phyloP scores from a whole-genome alignment of 2,329 filamentous ascomycete genomes.

The Malbranchea cinnamomea region DNA sequence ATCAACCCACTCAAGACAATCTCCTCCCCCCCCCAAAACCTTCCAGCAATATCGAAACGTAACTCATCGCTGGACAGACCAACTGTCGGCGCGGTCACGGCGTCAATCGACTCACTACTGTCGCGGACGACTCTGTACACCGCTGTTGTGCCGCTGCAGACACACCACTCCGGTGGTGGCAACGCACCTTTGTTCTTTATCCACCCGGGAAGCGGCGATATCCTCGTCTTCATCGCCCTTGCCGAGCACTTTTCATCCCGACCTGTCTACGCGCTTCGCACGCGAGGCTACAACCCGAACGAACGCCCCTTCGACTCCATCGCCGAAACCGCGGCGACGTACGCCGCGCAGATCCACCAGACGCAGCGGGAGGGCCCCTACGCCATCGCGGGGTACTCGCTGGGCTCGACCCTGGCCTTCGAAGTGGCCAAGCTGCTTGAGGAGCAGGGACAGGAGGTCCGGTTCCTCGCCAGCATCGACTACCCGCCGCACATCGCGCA shows the following conservation, averaged over 20 bases:
- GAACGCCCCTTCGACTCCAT: conserved; percentile 26
- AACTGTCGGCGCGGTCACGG: neutral
- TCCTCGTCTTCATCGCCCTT: conserved; percentile 25
- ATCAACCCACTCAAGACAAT: neutral
- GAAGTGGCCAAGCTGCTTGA: conserved; percentile 36
- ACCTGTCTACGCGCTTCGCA: conserved; percentile 34
- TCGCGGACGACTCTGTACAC: neutral
- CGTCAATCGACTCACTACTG: neutral
- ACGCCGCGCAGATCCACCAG: conserved; percentile 26
- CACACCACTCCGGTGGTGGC: conserved; percentile 11
- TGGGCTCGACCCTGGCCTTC: conserved; percentile 36
- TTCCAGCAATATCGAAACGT: no score
- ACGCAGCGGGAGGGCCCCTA: conserved; percentile 37
- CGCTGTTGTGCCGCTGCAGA: conserved; percentile 17
- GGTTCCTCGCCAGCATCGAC: conserved; percentile 33
- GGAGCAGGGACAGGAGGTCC: conserved; percentile 21
- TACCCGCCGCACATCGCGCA: conserved; percentile 35
- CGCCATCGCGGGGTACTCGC: conserved; percentile 37
- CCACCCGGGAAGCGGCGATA: conserved; percentile 26
- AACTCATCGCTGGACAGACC: no score
- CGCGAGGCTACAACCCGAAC: conserved; percentile 28
- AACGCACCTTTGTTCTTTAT: conserved; percentile 21
- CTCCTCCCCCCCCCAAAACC: no score
- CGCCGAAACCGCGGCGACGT: conserved; percentile 26
- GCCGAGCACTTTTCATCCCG: conserved; percentile 22